Base-by-base conservation (phyloP, 768 basidiomycete species). In the Collybia mongolica region DNA sequence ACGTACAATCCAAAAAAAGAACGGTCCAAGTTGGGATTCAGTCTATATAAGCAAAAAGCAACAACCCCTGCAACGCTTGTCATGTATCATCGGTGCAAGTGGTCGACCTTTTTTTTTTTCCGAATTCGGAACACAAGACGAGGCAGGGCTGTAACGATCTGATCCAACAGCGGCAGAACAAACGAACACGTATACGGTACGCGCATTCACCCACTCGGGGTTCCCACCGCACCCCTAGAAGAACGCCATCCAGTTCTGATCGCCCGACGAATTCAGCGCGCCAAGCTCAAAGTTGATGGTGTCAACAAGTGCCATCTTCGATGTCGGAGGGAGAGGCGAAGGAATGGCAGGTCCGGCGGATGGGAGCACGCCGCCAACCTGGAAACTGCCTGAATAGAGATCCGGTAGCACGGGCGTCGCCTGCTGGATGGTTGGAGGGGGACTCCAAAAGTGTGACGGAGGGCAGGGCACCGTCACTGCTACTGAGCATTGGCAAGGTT, bases 281-380 rank as follows among this genome's bases (percentile, higher is more conserved):
- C 76, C 77, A 29, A 77, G 60, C 54, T 80, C 78, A 53, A 80
- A 74, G 55, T 76, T 76, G 18, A 76, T 59, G 17, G 73, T 71
- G 51, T 77, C 76, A 38, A 73, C 70, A 6, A 72, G 68, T 1
- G 69, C 67, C 63, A 74, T 64, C 56, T 71, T 72, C n/a, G 73
- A 73, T 2, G 67, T 54, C 36, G 61, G 67, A 17, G 63, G 65
- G 43, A 66, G 54, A 29, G 59, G 59, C 14, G 57, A 53, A 40
- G 37, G 17, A 5, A 18, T 2, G 2, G 46, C 12, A 8, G 46
- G 37, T 2, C 44, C 50, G 18, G 39, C 38, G 26, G 42, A 49
- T 22, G 67, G 64, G 19, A 72, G 51, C 23, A 68, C 66, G 7
- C 51, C 50, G 19, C 50, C 39, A 19, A 53, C 48, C 2, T 54